Percentiles rank a stretch among this genome's conserved stretches.
phyloP scores from a whole-genome alignment of 2,329 filamentous ascomycete genomes.

The Pochonia chlamydosporia region DNA sequence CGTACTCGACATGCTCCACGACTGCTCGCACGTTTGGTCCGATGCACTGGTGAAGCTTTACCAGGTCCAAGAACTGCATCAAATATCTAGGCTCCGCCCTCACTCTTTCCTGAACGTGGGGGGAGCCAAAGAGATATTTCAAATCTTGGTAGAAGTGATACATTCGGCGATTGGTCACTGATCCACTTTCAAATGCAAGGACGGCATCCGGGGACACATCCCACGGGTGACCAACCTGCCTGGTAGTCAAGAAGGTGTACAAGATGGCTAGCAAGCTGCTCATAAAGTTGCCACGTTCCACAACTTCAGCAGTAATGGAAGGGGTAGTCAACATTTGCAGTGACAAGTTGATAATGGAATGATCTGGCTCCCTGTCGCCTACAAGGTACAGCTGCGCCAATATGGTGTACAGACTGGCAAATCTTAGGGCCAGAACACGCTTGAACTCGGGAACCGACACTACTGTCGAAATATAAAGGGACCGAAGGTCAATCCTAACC shows the following conservation, averaged over 20 bases:
- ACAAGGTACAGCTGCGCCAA: conserved; percentile 93
- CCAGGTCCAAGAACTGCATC: conserved; percentile 89
- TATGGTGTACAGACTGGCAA: conserved; percentile 90
- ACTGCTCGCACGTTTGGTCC: conserved; percentile 88
- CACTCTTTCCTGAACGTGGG: conserved; percentile 80
- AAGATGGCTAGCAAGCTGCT: conserved; percentile 93
- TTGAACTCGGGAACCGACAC: conserved; percentile 96
- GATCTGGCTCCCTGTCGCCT: conserved; percentile 91
- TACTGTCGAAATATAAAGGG: conserved; percentile 93
- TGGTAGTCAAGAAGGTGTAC: conserved; percentile 92
- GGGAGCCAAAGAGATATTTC: conserved; percentile 82
- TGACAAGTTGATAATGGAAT: conserved; percentile 97
- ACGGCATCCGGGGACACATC: conserved; percentile 82
- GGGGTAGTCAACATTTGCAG: conserved; percentile 95
- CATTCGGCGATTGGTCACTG: conserved; percentile 89
- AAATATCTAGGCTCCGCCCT: conserved; percentile 81
- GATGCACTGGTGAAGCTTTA: conserved; percentile 94
- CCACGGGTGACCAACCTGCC: conserved; percentile 91
- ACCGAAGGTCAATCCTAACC: conserved; percentile 79
- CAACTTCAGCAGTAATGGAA: conserved; percentile 92
- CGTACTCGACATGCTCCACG: conserved; percentile 95
- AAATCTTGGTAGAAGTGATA: conserved; percentile 97
- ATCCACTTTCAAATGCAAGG: conserved; percentile 87
- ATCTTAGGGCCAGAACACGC: conserved; percentile 83
- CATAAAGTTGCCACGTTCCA: conserved; percentile 91